Conservation (phyloP, 1,284 basidiomycete species). For the Polyporus tsugae region DNA sequence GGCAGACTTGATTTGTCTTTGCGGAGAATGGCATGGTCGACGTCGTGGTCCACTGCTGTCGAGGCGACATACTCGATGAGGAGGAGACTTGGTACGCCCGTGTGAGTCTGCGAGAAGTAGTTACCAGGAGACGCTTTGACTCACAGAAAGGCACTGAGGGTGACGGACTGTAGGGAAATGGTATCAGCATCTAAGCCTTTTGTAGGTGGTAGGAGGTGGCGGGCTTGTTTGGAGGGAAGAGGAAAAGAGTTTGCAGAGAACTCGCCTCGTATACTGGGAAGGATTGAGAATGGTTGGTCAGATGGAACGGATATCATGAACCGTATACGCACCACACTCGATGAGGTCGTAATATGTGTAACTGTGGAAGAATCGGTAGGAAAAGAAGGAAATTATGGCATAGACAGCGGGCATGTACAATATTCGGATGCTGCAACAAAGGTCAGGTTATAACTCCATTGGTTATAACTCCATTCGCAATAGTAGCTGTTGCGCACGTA, state of each 20-base stretch:
- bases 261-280: slow-evolving; percentile 56
- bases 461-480: no score
- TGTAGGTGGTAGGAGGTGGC: neutral
- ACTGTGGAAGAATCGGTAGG: slow-evolving; percentile 83
- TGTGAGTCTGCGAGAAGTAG: neutral
- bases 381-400: slow-evolving; percentile 89
- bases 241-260: slow-evolving; percentile 3
- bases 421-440: slow-evolving; percentile 63
- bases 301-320: slow-evolving; percentile 15
- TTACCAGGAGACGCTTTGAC: slow-evolving; percentile 36
- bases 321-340: slow-evolving; percentile 65
- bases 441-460: neutral
- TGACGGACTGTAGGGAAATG: slow-evolving; percentile 61
- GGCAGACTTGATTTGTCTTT: slow-evolving; percentile 86
- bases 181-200: neutral
- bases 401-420: slow-evolving; percentile 85
- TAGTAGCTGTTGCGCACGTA: slow-evolving; percentile 44
- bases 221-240: neutral
- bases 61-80: slow-evolving; percentile 86
- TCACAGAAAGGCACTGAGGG: slow-evolving; percentile 81
- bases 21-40: slow-evolving; percentile 71
- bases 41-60: slow-evolving; percentile 65
- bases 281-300: neutral
- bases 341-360: slow-evolving; percentile 86
- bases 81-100: slow-evolving; percentile 61